A percentile compares a stretch with the other conserved stretches of the same genome.
phyloP scores from a whole-genome alignment of 2,329 filamentous ascomycete genomes.

The Aspergillus ibericus region DNA sequence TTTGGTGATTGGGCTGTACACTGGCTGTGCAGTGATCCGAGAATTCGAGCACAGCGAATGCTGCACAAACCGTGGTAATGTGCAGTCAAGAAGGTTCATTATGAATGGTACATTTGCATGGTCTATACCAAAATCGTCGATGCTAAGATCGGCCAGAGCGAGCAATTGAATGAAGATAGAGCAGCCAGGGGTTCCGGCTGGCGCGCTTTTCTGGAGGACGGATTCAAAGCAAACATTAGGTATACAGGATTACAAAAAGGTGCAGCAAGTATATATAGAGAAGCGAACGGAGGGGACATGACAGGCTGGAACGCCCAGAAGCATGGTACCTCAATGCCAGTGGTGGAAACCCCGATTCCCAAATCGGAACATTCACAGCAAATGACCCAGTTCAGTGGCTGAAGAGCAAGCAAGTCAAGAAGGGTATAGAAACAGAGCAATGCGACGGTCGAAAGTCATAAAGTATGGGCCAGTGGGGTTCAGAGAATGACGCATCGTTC shows the following conservation, averaged over 20 bases:
- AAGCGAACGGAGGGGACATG: constrained; percentile 12
- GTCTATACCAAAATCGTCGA: constrained; percentile 1
- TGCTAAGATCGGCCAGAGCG: neutral
- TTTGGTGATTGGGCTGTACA: neutral
- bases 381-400: neutral
- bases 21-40: neutral
- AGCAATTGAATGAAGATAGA: neutral
- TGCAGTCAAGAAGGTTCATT: neutral
- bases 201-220: constrained; percentile 5
- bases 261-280: constrained; percentile 23
- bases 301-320: constrained; percentile 16
- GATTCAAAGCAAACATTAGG: constrained; percentile 13
- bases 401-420: constrained; percentile 5
- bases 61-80: neutral
- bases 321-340: neutral
- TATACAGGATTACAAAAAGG: constrained; percentile 12
- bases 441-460: constrained; percentile 2
- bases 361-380: neutral
- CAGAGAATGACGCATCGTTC: constrained; percentile 39
- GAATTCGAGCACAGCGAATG: neutral
- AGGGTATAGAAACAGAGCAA: constrained; percentile 19
- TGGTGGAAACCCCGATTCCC: neutral
- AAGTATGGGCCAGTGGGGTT: constrained; percentile 11
- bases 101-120: neutral
- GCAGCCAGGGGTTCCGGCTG: neutral